These are phyloP conservation scores for Geosmithia putterillii DNA, from an alignment of 2,329 filamentous ascomycete genomes.

Conservation along the genomic window DNA sequence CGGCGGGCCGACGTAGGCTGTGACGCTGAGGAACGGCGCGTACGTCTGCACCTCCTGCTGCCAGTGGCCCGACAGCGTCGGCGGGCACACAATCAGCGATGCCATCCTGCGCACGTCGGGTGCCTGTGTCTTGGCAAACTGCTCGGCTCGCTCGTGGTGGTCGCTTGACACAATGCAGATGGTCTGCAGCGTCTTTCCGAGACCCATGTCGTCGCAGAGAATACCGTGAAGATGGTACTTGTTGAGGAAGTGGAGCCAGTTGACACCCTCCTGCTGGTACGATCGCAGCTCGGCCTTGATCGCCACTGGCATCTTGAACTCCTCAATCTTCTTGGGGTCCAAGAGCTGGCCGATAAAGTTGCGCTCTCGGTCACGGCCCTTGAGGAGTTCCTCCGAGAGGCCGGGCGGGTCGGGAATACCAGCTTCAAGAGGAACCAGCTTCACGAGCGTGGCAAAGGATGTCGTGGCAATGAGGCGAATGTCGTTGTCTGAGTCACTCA, in stretches of 20 bases:
- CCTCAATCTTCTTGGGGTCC: slow-evolving; percentile 91
- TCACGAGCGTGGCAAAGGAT: slow-evolving; percentile 92
- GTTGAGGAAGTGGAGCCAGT: slow-evolving; percentile 97
- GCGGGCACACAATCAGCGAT: slow-evolving; percentile 90
- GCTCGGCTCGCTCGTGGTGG: slow-evolving; percentile 84
- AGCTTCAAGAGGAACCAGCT: slow-evolving; percentile 90
- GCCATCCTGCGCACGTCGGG: slow-evolving; percentile 70
- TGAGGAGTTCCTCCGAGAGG: slow-evolving; percentile 74
- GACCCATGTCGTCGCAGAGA: slow-evolving; percentile 97
- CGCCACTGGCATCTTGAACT: slow-evolving; percentile 84
- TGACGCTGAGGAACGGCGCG: slow-evolving; percentile 81
- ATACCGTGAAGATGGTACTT: slow-evolving; percentile 97
- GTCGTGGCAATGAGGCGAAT: slow-evolving; percentile 90
- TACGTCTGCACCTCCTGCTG: slow-evolving; percentile 95
- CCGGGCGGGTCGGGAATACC: slow-evolving; percentile 95
- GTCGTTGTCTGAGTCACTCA: slow-evolving; percentile 97
- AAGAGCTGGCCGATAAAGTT: slow-evolving; percentile 96
- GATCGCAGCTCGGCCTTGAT: slow-evolving; percentile 95
- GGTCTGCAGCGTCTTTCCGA: slow-evolving; percentile 94
- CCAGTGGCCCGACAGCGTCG: slow-evolving; percentile 95
- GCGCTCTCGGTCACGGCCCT: slow-evolving; percentile 83
- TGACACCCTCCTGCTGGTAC: slow-evolving; percentile 97
- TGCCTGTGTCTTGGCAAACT: slow-evolving; percentile 72
- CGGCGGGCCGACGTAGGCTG: slow-evolving; percentile 85
- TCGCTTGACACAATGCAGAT: slow-evolving; percentile 97